Percentiles rank a stretch among this genome's conserved stretches.
phyloP scores from a whole-genome alignment of 2,329 filamentous ascomycete genomes.

The Paramyrothecium sp. region DNA sequence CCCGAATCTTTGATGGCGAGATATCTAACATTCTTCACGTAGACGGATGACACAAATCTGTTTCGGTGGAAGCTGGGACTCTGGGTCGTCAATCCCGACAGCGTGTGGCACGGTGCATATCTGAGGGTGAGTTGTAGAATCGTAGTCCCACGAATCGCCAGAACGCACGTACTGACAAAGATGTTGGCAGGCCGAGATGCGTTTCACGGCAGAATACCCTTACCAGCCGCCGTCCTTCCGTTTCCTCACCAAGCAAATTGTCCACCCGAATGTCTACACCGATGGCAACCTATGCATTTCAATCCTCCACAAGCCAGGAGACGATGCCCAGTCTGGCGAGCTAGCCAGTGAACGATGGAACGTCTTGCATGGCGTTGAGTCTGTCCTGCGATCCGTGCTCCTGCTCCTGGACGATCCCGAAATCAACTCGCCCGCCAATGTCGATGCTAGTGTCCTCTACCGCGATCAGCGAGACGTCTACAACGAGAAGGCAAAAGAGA shows the following conservation, averaged over 20 bases:
- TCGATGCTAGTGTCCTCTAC: slow-evolving; percentile 86
- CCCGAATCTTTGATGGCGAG: not conserved
- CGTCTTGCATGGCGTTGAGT: slow-evolving; percentile 90
- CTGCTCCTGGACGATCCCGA: slow-evolving; percentile 92
- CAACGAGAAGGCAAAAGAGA: slow-evolving; percentile 64
- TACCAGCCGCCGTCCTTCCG: slow-evolving; percentile 86
- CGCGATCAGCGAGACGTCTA: slow-evolving; percentile 71
- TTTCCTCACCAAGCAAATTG: slow-evolving; percentile 72
- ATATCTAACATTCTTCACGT: not conserved
- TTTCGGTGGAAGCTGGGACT: slow-evolving; percentile 85
- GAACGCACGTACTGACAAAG: not conserved
- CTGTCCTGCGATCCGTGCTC: slow-evolving; percentile 88
- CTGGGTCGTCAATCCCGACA: slow-evolving; percentile 90
- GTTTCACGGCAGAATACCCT: slow-evolving; percentile 85
- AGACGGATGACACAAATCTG: slow-evolving; percentile 71
- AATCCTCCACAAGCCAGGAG: slow-evolving; percentile 88
- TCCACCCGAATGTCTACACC: slow-evolving; percentile 90
- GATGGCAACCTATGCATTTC: slow-evolving; percentile 94
- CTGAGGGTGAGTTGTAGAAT: slow-evolving; percentile 58
- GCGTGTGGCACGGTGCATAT: slow-evolving; percentile 88
- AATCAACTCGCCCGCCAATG: slow-evolving; percentile 89
- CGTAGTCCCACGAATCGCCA: not conserved
- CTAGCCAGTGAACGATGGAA: slow-evolving; percentile 90
- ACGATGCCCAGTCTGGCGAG: slow-evolving; percentile 91
- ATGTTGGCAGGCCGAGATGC: slow-evolving; percentile 71